Conservation (phyloP, 2,329 filamentous ascomycete genomes). For the Sporothrix phasma region DNA sequence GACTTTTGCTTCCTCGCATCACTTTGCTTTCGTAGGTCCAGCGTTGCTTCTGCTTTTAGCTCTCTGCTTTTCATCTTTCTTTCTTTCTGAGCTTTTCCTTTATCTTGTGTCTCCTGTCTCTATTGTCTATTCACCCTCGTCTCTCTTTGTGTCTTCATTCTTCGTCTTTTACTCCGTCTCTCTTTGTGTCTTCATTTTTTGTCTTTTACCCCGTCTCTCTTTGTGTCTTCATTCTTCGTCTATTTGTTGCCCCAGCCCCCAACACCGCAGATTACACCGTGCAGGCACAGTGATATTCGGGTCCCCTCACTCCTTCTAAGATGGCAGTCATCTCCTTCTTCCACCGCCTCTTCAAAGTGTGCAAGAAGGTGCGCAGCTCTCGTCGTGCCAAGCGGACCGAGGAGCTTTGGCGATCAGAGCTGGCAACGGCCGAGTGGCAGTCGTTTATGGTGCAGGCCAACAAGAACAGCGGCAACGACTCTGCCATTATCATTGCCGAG, state of each 20-base stretch:
- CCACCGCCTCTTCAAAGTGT: neutral
- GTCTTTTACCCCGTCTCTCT: neutral
- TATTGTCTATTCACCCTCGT: no score
- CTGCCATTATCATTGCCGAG: neutral
- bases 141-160: no score
- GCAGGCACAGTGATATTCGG: neutral
- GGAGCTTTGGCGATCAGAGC: neutral
- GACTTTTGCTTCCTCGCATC: neutral
- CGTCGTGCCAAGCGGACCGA: neutral
- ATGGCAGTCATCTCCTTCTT: slow-evolving; percentile 4
- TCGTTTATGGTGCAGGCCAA: neutral
- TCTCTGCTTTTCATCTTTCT: neutral
- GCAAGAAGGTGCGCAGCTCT: neutral
- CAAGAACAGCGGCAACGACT: neutral
- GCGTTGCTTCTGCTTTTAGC: neutral
- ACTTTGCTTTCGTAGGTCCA: neutral
- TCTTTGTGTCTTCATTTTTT: neutral
- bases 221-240: neutral
- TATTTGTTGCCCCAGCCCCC: neutral
- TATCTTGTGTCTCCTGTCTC: neutral
- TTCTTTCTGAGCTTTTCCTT: neutral
- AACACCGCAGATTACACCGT: neutral
- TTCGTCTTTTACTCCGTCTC: neutral
- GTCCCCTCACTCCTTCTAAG: neutral
- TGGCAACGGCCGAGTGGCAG: neutral